Percentiles rank a stretch among this genome's conserved stretches.
Conservation (phyloP, 768 basidiomycete genomes). For the Mycena amicta region DNA sequence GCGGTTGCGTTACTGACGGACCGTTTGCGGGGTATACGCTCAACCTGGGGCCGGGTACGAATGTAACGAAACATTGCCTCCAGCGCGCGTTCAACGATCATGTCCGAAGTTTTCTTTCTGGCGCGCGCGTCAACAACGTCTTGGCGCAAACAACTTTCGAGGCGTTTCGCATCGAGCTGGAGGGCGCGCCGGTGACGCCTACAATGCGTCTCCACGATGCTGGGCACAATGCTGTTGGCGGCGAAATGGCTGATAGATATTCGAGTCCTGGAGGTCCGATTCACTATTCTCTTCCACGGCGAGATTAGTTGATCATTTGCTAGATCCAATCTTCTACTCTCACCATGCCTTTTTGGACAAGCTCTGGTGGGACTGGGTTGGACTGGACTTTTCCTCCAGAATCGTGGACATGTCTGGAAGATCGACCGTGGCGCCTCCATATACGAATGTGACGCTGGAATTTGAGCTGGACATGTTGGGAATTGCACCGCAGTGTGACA, state of each 20-base stretch:
- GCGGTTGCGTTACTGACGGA: conserved; percentile 34
- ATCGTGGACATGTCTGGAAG: conserved; percentile 40
- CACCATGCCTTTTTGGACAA: conserved; percentile 44
- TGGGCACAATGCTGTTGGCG: conserved; percentile 39
- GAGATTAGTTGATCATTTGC: not conserved
- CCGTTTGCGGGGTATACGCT: conserved; percentile 38
- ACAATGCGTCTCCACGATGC: conserved; percentile 35
- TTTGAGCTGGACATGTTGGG: conserved; percentile 30
- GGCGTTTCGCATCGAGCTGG: conserved; percentile 38
- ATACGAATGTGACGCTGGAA: conserved; percentile 35
- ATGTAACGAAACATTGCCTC: conserved; percentile 35
- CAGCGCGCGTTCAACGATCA: conserved; percentile 34
- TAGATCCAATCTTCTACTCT: conserved; percentile 43
- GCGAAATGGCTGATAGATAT: conserved; percentile 35
- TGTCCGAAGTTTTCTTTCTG: conserved; percentile 21
- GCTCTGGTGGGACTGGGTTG: conserved; percentile 46
- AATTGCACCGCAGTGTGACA: conserved; percentile 29
- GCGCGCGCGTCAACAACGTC: conserved; percentile 24
- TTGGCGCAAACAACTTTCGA: conserved; percentile 32
- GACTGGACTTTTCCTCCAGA: conserved; percentile 25
- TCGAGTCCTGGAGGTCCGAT: conserved; percentile 42
- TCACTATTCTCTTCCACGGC: not conserved
- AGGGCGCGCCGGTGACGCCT: conserved; percentile 34
- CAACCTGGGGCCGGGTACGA: conserved; percentile 36
- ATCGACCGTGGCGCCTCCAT: conserved; percentile 30